A percentile compares a stretch with the other conserved stretches of the same genome.
phyloP scores from a whole-genome alignment of 352 stramenopile species.

The Phytophthora macrochlamydospora region DNA sequence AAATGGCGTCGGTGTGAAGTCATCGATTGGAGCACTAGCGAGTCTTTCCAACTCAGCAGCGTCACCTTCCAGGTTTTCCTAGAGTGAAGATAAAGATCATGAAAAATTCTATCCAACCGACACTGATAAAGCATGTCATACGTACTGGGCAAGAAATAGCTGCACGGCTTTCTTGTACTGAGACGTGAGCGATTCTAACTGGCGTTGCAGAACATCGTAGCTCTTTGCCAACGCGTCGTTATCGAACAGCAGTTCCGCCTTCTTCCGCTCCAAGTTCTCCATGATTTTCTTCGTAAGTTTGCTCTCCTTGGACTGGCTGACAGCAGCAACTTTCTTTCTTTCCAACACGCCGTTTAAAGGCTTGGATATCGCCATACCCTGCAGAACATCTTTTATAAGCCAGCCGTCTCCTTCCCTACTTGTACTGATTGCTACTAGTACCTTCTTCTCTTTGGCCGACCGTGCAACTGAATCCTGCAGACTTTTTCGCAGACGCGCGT shows the following conservation, averaged over 20 bases:
- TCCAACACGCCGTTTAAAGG: constrained; percentile 48
- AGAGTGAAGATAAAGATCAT: neutral
- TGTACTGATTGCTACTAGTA: constrained; percentile 11
- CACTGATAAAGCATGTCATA: constrained; percentile 1
- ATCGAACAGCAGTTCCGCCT: constrained; percentile 64
- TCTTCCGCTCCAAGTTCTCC: constrained; percentile 66
- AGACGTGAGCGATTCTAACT: constrained; percentile 63
- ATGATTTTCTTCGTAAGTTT: constrained; percentile 68
- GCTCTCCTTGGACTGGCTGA: constrained; percentile 54
- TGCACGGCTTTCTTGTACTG: constrained; percentile 79
- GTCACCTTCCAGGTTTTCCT: constrained; percentile 50
- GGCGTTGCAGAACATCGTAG: constrained; percentile 60
- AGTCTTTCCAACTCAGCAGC: constrained; percentile 57
- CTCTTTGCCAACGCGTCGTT: constrained; percentile 65
- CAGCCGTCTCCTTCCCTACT: too few relatives aligned
- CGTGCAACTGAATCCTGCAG: constrained; percentile 61
- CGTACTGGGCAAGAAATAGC: constrained; percentile 76
- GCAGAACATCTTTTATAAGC: neutral
- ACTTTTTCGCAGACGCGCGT: constrained; percentile 73
- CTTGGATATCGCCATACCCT: constrained; percentile 55
- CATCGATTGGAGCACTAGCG: constrained; percentile 59
- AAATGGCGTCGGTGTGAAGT: constrained; percentile 69
- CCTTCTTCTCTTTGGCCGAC: constrained; percentile 61
- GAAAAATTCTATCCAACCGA: too few relatives aligned
- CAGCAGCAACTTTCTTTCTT: constrained; percentile 35